Evolutionary conservation across 495 filamentous ascomycete genomes (phyloP).

Genomic region (Aspergillus mulundensis): DNA sequence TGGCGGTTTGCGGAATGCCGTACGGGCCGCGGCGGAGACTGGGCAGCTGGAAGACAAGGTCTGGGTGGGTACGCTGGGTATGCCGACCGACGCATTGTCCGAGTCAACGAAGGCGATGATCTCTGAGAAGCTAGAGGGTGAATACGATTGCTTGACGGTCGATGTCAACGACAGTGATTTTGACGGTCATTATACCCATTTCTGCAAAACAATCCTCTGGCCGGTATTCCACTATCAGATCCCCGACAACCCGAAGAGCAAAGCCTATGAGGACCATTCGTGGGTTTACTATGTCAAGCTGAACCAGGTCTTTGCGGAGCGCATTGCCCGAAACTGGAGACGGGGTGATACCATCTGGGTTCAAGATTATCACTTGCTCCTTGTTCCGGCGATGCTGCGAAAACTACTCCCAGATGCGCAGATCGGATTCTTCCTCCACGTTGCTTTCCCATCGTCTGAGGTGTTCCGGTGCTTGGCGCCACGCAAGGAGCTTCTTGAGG

Average conservation of each 20-base stretch:
- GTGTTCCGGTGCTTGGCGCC: constrained; percentile 86
- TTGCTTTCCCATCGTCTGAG: constrained; percentile 92
- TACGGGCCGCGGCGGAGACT: constrained; percentile 66
- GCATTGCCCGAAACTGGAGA: constrained; percentile 86
- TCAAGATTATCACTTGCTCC: constrained; percentile 87
- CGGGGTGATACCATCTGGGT: constrained; percentile 88
- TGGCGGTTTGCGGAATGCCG: constrained; percentile 81
- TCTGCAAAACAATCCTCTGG: constrained; percentile 88
- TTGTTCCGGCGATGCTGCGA: constrained; percentile 89
- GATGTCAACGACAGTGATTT: constrained; percentile 85
- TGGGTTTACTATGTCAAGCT: constrained; percentile 90
- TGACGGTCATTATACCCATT: constrained; percentile 88
- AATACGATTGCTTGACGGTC: constrained; percentile 76
- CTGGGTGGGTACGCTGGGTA: constrained; percentile 89
- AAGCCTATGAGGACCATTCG: constrained; percentile 92
- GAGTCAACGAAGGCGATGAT: constrained; percentile 72
- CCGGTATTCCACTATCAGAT: constrained; percentile 96
- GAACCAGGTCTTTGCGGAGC: constrained; percentile 86
- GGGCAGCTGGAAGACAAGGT: constrained; percentile 62
- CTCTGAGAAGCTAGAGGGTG: constrained; percentile 67
- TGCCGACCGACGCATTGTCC: constrained; percentile 78
- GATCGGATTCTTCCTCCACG: constrained; percentile 93
- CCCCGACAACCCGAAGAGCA: constrained; percentile 94
- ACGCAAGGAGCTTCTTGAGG: constrained; percentile 79
- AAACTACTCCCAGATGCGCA: constrained; percentile 81